phyloP scores from a whole-genome alignment of 768 basidiomycete species.

The Mycena olivaceomarginata region DNA sequence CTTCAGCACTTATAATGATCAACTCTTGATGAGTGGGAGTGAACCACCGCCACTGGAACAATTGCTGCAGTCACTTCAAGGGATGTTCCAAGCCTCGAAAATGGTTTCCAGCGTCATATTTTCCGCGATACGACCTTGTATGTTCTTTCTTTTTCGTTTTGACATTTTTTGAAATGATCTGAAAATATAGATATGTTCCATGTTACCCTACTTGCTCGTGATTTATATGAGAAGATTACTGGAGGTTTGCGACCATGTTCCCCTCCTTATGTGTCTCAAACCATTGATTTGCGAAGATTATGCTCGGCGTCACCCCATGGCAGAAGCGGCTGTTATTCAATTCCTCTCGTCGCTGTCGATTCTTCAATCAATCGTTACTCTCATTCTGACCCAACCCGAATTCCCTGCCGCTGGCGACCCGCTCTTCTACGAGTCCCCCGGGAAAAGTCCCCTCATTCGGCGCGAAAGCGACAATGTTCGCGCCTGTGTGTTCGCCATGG shows the following conservation, averaged over 20 bases:
- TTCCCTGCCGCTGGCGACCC: not conserved
- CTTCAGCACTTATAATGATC: conserved; percentile 22
- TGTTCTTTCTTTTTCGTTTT: not conserved
- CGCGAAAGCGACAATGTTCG: not conserved
- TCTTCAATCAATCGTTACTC: conserved; percentile 29
- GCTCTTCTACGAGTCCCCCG: not conserved
- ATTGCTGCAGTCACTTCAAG: conserved; percentile 13
- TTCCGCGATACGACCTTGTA: conserved; percentile 16
- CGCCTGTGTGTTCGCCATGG: not conserved
- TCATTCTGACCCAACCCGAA: conserved; percentile 13
- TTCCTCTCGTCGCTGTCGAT: conserved; percentile 30
- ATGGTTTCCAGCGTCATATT: not conserved
- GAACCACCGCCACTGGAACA: conserved; percentile 26
- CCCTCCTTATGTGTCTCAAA: not conserved
- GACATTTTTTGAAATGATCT: not conserved
- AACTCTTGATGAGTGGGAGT: conserved; percentile 21
- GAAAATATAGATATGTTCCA: conserved; percentile 22
- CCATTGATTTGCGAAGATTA: conserved; percentile 18
- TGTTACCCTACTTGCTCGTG: conserved; percentile 27
- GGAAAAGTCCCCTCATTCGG: not conserved
- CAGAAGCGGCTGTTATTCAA: conserved; percentile 21
- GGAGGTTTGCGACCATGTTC: conserved; percentile 21
- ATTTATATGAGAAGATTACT: conserved; percentile 31
- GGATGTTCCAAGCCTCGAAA: not conserved
- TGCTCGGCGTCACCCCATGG: conserved; percentile 26